Conservation (phyloP, 192 early-diverging fungal genomes). For the Entomortierella chlamydospora region DNA sequence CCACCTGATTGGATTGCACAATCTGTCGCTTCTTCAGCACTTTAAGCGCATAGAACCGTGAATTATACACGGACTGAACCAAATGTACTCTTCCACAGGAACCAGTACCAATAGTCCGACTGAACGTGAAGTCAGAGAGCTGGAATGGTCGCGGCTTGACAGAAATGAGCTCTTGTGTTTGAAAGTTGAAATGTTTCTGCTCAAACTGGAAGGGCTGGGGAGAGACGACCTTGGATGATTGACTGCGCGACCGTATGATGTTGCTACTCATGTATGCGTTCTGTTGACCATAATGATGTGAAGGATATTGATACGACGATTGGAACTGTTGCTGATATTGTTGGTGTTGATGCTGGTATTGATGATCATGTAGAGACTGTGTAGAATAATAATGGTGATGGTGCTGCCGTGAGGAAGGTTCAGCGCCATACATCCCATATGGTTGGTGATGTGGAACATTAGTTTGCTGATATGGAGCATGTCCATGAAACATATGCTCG, state of each 20-base stretch:
- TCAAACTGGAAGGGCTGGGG: slow-evolving; percentile 53
- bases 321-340: neutral
- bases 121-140: slow-evolving; percentile 84
- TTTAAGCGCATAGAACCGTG: slow-evolving; percentile 95
- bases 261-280: neutral
- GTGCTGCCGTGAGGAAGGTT: slow-evolving; percentile 7
- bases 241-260: neutral
- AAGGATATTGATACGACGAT: slow-evolving; percentile 10
- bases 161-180: slow-evolving; percentile 42
- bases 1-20: slow-evolving; percentile 94
- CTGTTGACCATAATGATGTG: slow-evolving; percentile 1
- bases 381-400: slow-evolving; percentile 11
- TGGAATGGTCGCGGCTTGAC: slow-evolving; percentile 57
- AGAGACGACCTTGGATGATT: slow-evolving; percentile 20
- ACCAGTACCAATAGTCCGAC: slow-evolving; percentile 93
- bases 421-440: slow-evolving; percentile 8
- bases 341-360: slow-evolving; percentile 2
- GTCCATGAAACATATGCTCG: slow-evolving; percentile 19
- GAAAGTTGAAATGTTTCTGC: slow-evolving; percentile 52
- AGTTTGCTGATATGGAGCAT: slow-evolving; percentile 43
- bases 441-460: slow-evolving; percentile 25
- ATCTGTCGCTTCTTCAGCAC: slow-evolving; percentile 93
- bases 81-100: slow-evolving; percentile 97
- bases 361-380: slow-evolving; percentile 3
- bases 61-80: slow-evolving; percentile 79